Conservation (phyloP, 2,329 filamentous ascomycete genomes). For the Cladosporium cucumerinum region DNA sequence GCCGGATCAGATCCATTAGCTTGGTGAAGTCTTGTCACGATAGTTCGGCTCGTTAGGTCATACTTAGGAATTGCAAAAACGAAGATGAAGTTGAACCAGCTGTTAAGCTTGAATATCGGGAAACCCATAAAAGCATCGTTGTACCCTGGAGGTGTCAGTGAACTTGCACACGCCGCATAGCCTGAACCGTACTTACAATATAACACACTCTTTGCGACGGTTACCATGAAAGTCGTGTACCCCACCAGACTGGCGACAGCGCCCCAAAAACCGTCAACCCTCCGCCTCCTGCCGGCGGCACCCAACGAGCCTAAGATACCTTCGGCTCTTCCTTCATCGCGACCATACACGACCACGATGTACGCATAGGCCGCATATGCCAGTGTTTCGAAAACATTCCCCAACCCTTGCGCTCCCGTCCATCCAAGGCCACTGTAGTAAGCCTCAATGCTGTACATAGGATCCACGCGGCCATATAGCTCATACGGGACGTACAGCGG, state of each 20-base stretch:
- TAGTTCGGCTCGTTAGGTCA: background rate
- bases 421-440: constrained; percentile 69
- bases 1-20: background rate
- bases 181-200: constrained; percentile 49
- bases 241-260: constrained; percentile 57
- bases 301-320: constrained; percentile 46
- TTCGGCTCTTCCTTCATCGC: constrained; percentile 33
- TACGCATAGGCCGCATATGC: constrained; percentile 63
- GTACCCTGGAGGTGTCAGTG: constrained; percentile 44
- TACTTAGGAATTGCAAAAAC: constrained; percentile 67
- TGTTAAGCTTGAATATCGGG: constrained; percentile 2
- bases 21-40: constrained; percentile 28
- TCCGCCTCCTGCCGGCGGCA: constrained; percentile 48
- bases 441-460: constrained; percentile 76
- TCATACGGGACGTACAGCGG: constrained; percentile 75
- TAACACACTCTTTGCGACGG: constrained; percentile 63
- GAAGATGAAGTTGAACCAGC: constrained; percentile 43
- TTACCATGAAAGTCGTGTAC: constrained; percentile 60
- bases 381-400: constrained; percentile 67
- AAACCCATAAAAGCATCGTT: constrained; percentile 48
- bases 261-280: constrained; percentile 51
- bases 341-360: constrained; percentile 46
- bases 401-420: constrained; percentile 66
- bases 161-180: background rate
- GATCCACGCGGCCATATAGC: constrained; percentile 75